Evolutionary conservation across 1,284 basidiomycete genomes (phyloP), one percentile per base, ranked within the genome.

Genomic region (Cystobasidium sp.): DNA sequence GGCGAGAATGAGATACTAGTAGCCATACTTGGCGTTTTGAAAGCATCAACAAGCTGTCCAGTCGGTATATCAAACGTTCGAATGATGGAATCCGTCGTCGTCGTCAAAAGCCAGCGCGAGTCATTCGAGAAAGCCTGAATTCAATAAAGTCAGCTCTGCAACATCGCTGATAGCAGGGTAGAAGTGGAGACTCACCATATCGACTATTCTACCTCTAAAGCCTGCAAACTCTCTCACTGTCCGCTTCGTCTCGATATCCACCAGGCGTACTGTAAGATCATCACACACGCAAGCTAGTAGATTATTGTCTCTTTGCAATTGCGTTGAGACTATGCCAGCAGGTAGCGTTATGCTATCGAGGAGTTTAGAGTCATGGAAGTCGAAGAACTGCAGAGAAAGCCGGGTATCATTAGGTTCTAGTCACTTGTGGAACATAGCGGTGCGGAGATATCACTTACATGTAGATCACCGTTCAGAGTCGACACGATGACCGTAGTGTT

Each of bases 21-120:
- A 1, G 95, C 93, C 20, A 97, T 88, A 76, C 90, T 93, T n/a
- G 91, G 84, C 3, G 93, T 93, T 67, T 88, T 87, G 86, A 99
- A 99, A 0, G 90, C 93, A 80, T 99, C 94, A 67, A 99, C 92
- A 47, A 99, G 85, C 39, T 89, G 86, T 3, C 94, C 93, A 10
- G 94, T 94, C 0, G 97, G 96, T 22, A 99, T 88, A 82, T 99
- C 97, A 81, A 94, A 99, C 0, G 97, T 99, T 58, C 97, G 89
- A 78, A 99, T 92, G 62, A 91, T 87, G 0, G 92, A 93, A 82
- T 99, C 97, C 67, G 96, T 85, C 12, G 94, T 94, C 1, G 92
- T 89, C 0, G 90, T 85, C 49, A 98, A 87, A 51, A 99, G 84
- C 96, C 96, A 98, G 75, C 95, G 86, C 2, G 93, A 95, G 82